Conservation (phyloP, 2,329 filamentous ascomycete genomes). For the Colletotrichum costaricense region DNA sequence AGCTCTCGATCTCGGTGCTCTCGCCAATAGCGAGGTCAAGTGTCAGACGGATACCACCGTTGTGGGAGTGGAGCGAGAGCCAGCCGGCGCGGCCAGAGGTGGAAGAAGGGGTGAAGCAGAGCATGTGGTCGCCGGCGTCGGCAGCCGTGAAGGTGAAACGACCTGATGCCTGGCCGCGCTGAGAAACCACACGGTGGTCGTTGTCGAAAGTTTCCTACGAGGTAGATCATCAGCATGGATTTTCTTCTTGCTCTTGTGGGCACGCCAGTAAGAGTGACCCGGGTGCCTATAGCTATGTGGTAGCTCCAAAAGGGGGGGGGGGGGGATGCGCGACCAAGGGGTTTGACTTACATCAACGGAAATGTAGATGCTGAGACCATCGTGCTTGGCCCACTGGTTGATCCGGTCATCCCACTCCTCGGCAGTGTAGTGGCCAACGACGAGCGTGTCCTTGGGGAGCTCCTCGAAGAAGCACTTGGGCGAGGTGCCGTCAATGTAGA, state of each 20-base stretch:
- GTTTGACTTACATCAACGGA: constrained; percentile 78
- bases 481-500: constrained; percentile 88
- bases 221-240: constrained; percentile 23
- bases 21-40: constrained; percentile 95
- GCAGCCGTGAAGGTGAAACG: constrained; percentile 96
- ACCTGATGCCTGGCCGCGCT: constrained; percentile 79
- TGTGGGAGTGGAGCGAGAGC: constrained; percentile 72
- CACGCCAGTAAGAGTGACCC: not conserved
- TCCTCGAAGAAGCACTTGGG: constrained; percentile 99
- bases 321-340: not conserved
- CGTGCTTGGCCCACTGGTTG: constrained; percentile 77
- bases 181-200: constrained; percentile 93
- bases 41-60: constrained; percentile 84
- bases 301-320: not conserved
- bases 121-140: constrained; percentile 93
- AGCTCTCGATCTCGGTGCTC: constrained; percentile 92
- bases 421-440: constrained; percentile 91
- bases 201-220: constrained; percentile 94
- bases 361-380: constrained; percentile 85
- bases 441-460: constrained; percentile 94
- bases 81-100: constrained; percentile 76
- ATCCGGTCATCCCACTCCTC: constrained; percentile 83
- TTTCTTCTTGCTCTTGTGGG: not conserved
- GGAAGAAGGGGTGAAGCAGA: constrained; percentile 92
- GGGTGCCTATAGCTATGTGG: not conserved